Evolutionary conservation across 2,329 filamentous ascomycete species (phyloP).

Genomic region (Phialemonium atrogriseum): DNA sequence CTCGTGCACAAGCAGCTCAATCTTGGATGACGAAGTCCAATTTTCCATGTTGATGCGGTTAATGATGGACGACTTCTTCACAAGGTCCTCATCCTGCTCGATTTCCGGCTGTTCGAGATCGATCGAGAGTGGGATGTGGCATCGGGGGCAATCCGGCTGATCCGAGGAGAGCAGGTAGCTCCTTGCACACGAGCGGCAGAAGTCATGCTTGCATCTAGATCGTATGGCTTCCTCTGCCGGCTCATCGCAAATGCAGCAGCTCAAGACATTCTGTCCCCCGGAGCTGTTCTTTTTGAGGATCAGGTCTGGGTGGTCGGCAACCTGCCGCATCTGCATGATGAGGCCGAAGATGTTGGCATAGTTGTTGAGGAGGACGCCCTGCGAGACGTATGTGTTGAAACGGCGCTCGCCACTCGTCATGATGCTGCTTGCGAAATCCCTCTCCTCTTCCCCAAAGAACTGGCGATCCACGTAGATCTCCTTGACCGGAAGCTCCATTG

Average conservation of each 20-base stretch:
- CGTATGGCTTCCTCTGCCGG: conserved; percentile 90
- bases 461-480: conserved; percentile 87
- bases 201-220: conserved; percentile 88
- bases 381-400: conserved; percentile 92
- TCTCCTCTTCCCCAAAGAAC: conserved; percentile 94
- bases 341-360: conserved; percentile 98
- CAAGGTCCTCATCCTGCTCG: conserved; percentile 75
- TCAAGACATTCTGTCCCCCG: conserved; percentile 80
- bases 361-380: conserved; percentile 90
- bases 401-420: conserved; percentile 85
- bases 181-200: conserved; percentile 74
- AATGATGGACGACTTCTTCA: conserved; percentile 96
- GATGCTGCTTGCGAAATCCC: conserved; percentile 90
- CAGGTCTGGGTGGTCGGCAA: conserved; percentile 91
- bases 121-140: conserved; percentile 82
- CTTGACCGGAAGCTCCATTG: conserved; percentile 95
- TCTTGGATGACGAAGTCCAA: conserved; percentile 97
- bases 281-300: conserved; percentile 82
- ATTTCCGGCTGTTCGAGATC: conserved; percentile 94
- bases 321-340: conserved; percentile 99
- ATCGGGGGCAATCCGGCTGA: conserved; percentile 74
- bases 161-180: conserved; percentile 74
- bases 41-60: conserved; percentile 98
- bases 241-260: conserved; percentile 95
- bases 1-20: conserved; percentile 91